Percentiles rank a stretch among this genome's conserved stretches.
These are phyloP conservation scores for Rhypophila decipiens DNA, from an alignment of 495 filamentous ascomycete genomes.

Conservation along the genomic window DNA sequence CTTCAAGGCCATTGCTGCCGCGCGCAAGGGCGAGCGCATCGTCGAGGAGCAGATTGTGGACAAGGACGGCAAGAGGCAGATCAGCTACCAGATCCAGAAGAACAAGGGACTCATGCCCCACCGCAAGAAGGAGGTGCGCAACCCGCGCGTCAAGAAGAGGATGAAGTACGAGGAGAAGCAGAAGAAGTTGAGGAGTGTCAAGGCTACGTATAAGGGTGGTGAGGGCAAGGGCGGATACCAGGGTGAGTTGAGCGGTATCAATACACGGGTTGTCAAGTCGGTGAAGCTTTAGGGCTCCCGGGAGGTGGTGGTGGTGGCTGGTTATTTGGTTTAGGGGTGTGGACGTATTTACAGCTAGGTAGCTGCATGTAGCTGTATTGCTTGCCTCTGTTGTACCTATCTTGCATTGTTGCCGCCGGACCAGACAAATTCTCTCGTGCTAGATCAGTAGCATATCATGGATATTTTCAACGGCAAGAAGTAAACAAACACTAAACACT, in stretches of 20 bases:
- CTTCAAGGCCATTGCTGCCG: conserved; percentile 37
- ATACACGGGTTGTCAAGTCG: conserved; percentile 87
- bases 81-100: conserved; percentile 89
- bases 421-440: no score
- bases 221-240: conserved; percentile 81
- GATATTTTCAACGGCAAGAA: no score
- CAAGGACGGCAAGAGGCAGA: conserved; percentile 77
- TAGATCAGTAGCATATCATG: no score
- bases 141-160: conserved; percentile 96
- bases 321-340: not conserved
- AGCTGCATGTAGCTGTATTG: no score
- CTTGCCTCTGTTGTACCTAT: no score
- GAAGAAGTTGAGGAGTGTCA: conserved; percentile 85
- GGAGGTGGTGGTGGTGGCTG: not conserved
- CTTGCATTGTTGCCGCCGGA: no score
- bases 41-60: conserved; percentile 54
- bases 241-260: conserved; percentile 94
- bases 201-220: conserved; percentile 79
- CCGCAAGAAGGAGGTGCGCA: conserved; percentile 85
- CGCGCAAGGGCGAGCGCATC: conserved; percentile 47
- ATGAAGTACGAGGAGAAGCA: conserved; percentile 88
- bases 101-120: conserved; percentile 90
- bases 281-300: conserved; percentile 71
- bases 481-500: no score
- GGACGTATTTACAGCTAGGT: not conserved